Conservation (phyloP, 306 rosid genomes). For the Prosopis cineraria region DNA sequence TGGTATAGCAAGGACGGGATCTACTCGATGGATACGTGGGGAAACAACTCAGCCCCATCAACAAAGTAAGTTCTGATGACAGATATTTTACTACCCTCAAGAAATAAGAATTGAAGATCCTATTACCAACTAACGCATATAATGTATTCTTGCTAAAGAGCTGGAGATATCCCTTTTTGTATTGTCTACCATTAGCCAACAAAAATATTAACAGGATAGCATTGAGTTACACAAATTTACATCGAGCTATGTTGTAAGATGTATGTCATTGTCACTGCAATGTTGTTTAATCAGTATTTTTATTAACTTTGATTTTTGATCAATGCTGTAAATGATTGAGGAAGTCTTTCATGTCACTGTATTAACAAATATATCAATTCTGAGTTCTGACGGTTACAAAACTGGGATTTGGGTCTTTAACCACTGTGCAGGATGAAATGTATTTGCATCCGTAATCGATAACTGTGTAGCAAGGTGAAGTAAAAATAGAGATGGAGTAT, state of each 20-base stretch:
- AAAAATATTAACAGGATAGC: not conserved
- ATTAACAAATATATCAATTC: too few species aligned
- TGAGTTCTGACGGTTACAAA: too few species aligned
- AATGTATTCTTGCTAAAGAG: not conserved
- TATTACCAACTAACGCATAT: too few species aligned
- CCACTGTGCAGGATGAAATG: too few species aligned
- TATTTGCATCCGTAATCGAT: too few species aligned
- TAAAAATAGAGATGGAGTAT: too few species aligned
- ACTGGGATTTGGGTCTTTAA: too few species aligned
- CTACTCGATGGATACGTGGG: constrained; percentile 70
- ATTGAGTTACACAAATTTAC: not conserved
- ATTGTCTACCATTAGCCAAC: not conserved
- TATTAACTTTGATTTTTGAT: not conserved
- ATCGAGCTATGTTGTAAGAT: not conserved
- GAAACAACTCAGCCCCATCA: constrained; percentile 43
- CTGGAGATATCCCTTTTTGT: not conserved
- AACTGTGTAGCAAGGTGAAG: too few species aligned
- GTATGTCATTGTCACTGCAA: not conserved
- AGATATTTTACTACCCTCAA: constrained; percentile 23
- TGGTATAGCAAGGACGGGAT: constrained; percentile 62
- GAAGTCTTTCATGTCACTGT: not conserved
- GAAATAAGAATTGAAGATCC: constrained; percentile 4
- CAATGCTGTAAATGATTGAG: not conserved
- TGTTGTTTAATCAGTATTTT: not conserved
- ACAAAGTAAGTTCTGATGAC: constrained; percentile 23